Evolutionary conservation across 768 basidiomycete genomes (phyloP).

Genomic region (Russula abietina): DNA sequence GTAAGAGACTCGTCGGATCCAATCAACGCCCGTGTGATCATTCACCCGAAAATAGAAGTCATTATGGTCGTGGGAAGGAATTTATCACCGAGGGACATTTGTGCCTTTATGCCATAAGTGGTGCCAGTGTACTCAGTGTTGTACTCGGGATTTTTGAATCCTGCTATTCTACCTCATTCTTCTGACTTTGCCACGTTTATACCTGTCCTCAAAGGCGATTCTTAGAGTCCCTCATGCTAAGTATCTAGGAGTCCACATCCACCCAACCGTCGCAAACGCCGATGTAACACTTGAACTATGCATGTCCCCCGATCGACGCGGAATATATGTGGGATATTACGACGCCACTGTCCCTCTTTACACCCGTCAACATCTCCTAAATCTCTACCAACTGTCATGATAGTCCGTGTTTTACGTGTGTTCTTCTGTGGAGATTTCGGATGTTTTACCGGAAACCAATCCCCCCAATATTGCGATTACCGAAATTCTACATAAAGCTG

Average conservation of each 20-base stretch:
- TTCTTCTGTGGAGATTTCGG: background rate
- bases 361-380: background rate
- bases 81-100: background rate
- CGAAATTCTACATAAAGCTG: background rate
- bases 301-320: background rate
- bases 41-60: too few species aligned
- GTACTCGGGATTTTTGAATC: too few species aligned
- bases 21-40: too few species aligned
- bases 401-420: background rate
- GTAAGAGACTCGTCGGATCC: too few species aligned
- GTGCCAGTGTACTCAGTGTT: too few species aligned
- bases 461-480: background rate
- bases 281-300: background rate
- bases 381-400: background rate
- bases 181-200: background rate
- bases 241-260: background rate
- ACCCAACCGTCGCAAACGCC: background rate
- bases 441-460: background rate
- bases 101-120: background rate
- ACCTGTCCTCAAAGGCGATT: background rate
- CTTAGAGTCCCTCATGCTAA: background rate
- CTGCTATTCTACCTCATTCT: too few species aligned
- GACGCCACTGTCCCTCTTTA: background rate
- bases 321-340: background rate
- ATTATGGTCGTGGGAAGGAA: too few species aligned